Evolutionary conservation across 1,284 basidiomycete species (phyloP).

Genomic region (Apiotrichum domesticum): DNA sequence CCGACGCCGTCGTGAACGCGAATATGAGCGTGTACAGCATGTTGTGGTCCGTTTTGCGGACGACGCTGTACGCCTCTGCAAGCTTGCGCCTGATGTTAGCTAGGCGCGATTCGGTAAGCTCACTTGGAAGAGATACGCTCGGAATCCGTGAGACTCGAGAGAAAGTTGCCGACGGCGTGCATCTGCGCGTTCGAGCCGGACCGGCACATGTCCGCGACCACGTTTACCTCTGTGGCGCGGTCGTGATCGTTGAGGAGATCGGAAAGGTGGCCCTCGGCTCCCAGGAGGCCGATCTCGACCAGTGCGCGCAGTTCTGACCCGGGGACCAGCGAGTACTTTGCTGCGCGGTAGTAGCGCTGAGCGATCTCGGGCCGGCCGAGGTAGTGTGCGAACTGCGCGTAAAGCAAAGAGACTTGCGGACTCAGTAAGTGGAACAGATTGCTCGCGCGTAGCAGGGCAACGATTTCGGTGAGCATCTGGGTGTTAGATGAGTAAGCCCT

Average conservation of each 20-base stretch:
- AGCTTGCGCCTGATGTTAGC: conserved; percentile 29
- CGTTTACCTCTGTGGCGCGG: conserved; percentile 4
- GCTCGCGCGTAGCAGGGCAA: conserved; percentile 16
- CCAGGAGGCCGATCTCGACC: conserved; percentile 28
- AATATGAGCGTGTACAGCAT: conserved; percentile 35
- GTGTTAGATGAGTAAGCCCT: neutral
- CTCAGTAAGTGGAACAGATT: conserved; percentile 22
- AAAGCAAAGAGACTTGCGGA: conserved; percentile 32
- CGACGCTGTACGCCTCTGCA: conserved; percentile 28
- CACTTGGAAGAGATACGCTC: conserved; percentile 36
- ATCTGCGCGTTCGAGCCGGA: conserved; percentile 30
- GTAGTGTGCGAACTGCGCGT: conserved; percentile 33
- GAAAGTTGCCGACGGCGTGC: conserved; percentile 25
- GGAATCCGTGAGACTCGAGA: conserved; percentile 29
- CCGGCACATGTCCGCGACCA: conserved; percentile 28
- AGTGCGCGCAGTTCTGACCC: conserved; percentile 36
- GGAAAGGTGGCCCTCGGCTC: conserved; percentile 17
- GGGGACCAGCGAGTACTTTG: conserved; percentile 16
- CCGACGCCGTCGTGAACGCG: conserved; percentile 37
- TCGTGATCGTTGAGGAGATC: conserved; percentile 8
- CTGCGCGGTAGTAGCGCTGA: conserved; percentile 29
- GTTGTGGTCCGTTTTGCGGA: conserved; percentile 25
- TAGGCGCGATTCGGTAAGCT: conserved; percentile 8
- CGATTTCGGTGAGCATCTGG: conserved; percentile 18
- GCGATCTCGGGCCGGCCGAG: conserved; percentile 24